Conservation (phyloP, 768 basidiomycete species). For the Pleurotus citrinopileatus region DNA sequence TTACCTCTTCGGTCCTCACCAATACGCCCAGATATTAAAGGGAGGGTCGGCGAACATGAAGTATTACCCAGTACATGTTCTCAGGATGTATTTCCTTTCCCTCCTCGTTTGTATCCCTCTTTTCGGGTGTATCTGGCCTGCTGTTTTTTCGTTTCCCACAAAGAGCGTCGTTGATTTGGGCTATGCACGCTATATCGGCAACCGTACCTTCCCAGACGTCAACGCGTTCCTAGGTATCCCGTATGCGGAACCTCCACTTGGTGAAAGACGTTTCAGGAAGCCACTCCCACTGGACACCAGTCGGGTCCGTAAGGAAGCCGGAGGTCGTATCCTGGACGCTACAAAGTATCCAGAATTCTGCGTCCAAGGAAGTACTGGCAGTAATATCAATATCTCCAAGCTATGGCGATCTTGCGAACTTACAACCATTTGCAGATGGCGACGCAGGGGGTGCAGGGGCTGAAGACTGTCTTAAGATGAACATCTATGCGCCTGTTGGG, state of each 20-base stretch:
- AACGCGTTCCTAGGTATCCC: constrained; percentile 59
- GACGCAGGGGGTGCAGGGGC: constrained; percentile 63
- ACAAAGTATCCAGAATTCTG: constrained; percentile 55
- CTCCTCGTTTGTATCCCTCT: too few relatives aligned
- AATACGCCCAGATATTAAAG: too few relatives aligned
- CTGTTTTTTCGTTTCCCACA: too few relatives aligned
- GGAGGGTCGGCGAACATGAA: too few relatives aligned
- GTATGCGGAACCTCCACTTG: constrained; percentile 58
- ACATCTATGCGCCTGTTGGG: constrained; percentile 55
- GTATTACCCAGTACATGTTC: too few relatives aligned
- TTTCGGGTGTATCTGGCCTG: too few relatives aligned
- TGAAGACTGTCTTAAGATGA: constrained; percentile 66
- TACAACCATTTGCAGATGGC: constrained; percentile 42
- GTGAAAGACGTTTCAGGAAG: constrained; percentile 47
- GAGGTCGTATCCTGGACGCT: constrained; percentile 43
- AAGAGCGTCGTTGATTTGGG: constrained; percentile 59
- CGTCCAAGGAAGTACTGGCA: constrained; percentile 52
- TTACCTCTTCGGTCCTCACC: too few relatives aligned
- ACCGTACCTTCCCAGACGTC: constrained; percentile 46
- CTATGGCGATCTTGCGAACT: background rate
- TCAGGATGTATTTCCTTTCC: too few relatives aligned
- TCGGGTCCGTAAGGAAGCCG: constrained; percentile 32
- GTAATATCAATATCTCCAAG: constrained; percentile 25
- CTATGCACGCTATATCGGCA: constrained; percentile 57
- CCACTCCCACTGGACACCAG: constrained; percentile 51